Evolutionary conservation across 179 eudicot species (phyloP).

Genomic region (Patellifolia procumbens): DNA sequence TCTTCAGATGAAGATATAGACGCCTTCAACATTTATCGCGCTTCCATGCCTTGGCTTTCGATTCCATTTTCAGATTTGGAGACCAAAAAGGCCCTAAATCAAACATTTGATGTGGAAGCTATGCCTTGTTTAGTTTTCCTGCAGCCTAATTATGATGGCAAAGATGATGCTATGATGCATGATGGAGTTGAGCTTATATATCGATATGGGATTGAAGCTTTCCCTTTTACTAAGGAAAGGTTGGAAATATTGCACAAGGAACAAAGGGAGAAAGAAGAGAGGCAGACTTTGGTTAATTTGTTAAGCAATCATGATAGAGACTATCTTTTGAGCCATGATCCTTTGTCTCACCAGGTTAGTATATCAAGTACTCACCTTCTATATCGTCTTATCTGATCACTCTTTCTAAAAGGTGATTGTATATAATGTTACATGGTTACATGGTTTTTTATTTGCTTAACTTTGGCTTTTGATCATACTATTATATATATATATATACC

Average conservation of each 20-base stretch:
- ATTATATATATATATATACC: no score
- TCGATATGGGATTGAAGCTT: slow-evolving; percentile 52
- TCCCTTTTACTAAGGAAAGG: slow-evolving; percentile 56
- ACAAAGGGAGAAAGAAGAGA: slow-evolving; percentile 52
- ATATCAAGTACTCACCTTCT: neutral
- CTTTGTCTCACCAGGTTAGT: slow-evolving; percentile 43
- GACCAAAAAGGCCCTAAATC: slow-evolving; percentile 44
- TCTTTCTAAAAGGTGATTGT: no score
- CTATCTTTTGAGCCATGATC: slow-evolving; percentile 46
- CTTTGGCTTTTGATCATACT: no score
- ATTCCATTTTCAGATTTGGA: slow-evolving; percentile 64
- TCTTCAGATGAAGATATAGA: slow-evolving; percentile 63
- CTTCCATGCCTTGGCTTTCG: slow-evolving; percentile 75
- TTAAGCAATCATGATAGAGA: slow-evolving; percentile 46
- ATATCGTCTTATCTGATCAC: neutral
- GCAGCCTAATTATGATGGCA: slow-evolving; percentile 32
- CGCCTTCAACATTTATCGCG: slow-evolving; percentile 50
- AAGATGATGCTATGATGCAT: slow-evolving; percentile 15
- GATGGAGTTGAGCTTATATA: slow-evolving; percentile 64
- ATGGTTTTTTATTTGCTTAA: no score
- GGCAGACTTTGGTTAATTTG: slow-evolving; percentile 49
- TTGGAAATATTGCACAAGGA: slow-evolving; percentile 46
- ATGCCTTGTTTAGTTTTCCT: slow-evolving; percentile 58
- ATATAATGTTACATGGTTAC: no score
- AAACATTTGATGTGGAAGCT: slow-evolving; percentile 54